Evolutionary conservation across 495 filamentous ascomycete genomes (phyloP), one percentile per base, ranked within the genome.

Genomic region (Podospora pseudoanserina): DNA sequence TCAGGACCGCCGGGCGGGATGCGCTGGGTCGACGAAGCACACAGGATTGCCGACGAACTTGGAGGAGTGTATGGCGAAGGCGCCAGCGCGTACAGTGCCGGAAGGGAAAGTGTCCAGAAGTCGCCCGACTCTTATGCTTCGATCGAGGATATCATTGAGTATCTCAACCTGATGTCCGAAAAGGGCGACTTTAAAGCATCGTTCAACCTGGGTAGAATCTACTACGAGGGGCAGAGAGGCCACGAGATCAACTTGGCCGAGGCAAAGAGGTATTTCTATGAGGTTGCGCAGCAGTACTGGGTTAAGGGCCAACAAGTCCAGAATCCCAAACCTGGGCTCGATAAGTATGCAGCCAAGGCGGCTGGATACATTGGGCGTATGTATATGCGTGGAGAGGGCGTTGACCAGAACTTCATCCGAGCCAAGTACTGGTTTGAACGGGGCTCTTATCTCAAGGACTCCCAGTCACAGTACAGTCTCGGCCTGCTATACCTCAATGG

Each of bases 61-160:
- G 96, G 95, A 26, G 95, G 95, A 56, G 92, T 96, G 28, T 99
- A 97, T 73, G 96, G 95, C 7, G 91, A 96, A 77, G 95, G 95
- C 5, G 95, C 95, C 23, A 97, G 93, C 72, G 89, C 90, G n/a
- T 87, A 88, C 28, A 97, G 93, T 76, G 90, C 95, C 6, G 95
- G 95, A n/a, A 81, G 82, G n/a, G 91, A 94, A 75, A 92, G 92
- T 0, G 82, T 89, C 68, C 88, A 89, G 72, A 87, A 88, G 27
- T 85, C 87, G 44, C 81, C 88, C 13, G 87, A 87, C 70, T 88
- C 91, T 0, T 88, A 94, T 66, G 92, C 93, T 2, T 90, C 92
- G 16, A 84, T 97, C 59, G 95, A 97, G 67, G 94, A 98, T 78
- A 88, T 98, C 19, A 85, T 98, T 65, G 95, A 99, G 77, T 99